phyloP scores from a whole-genome alignment of 2,329 filamentous ascomycete genomes.

The Apiospora rasikravindrae region DNA sequence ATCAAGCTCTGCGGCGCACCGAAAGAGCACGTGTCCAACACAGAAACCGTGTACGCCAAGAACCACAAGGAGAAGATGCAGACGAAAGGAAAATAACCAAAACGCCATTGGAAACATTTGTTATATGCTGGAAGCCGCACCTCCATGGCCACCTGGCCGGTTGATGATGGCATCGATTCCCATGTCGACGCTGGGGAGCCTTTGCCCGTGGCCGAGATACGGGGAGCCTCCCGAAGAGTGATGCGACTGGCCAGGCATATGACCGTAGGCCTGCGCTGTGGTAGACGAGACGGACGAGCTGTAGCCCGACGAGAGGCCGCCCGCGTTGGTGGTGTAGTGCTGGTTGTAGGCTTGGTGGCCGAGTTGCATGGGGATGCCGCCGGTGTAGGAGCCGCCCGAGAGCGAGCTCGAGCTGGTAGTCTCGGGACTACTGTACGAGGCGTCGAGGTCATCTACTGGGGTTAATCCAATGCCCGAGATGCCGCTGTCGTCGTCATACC shows the following conservation, averaged over 20 bases:
- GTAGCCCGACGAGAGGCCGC: conserved; percentile 48
- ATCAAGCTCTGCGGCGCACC: conserved; percentile 16
- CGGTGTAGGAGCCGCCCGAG: conserved; percentile 42
- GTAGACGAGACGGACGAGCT: conserved; percentile 60
- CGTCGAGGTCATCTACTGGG: conserved; percentile 63
- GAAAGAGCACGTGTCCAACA: conserved; percentile 16
- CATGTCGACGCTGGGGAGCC: conserved; percentile 64
- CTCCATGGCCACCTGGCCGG: conserved; percentile 42
- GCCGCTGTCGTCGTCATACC: conserved; percentile 73
- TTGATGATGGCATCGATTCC: conserved; percentile 66
- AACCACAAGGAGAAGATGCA: conserved; percentile 21
- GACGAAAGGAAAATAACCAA: conserved; percentile 8
- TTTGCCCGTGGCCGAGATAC: conserved; percentile 52
- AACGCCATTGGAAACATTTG: conserved; percentile 28
- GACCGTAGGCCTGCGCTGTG: conserved; percentile 41
- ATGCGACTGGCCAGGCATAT: conserved; percentile 35
- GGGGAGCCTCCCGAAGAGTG: conserved; percentile 49
- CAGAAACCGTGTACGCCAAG: conserved; percentile 15
- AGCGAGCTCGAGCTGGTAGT: conserved; percentile 49
- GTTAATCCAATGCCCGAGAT: conserved; percentile 67
- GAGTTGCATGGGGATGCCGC: conserved; percentile 36
- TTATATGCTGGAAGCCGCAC: conserved; percentile 31
- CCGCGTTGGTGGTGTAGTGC: conserved; percentile 36
- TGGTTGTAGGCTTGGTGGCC: conserved; percentile 33
- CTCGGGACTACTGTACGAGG: conserved; percentile 62